Percentiles rank a stretch among this genome's conserved stretches.
These are phyloP conservation scores for Chernovozyma sophiae-reginae DNA, from an alignment of 1,139 yeast species.

Conservation along the genomic window DNA sequence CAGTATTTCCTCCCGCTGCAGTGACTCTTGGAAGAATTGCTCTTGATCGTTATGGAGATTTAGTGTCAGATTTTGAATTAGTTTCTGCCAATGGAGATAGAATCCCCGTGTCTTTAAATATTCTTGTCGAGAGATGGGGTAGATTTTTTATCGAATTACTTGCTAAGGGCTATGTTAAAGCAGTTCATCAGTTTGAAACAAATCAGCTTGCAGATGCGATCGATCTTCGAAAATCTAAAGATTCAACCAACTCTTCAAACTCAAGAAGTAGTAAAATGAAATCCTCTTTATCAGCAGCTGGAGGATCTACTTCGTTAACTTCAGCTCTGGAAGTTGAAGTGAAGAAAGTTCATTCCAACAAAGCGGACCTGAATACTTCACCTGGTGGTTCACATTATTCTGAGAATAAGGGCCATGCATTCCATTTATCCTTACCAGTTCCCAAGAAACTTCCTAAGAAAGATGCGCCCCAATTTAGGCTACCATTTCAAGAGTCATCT, in stretches of 20 bases:
- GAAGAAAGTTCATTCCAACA: too few species aligned
- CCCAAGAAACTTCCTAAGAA: slow-evolving; percentile 21
- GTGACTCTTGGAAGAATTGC: slow-evolving; percentile 74
- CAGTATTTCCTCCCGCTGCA: slow-evolving; percentile 72
- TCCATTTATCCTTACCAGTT: slow-evolving; percentile 22
- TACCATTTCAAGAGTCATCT: slow-evolving; percentile 56
- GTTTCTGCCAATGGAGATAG: slow-evolving; percentile 64
- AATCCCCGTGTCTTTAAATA: slow-evolving; percentile 54
- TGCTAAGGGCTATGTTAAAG: slow-evolving; percentile 59
- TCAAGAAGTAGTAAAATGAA: not conserved
- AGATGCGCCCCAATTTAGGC: slow-evolving; percentile 50
- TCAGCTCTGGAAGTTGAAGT: not conserved
- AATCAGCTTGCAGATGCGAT: slow-evolving; percentile 18
- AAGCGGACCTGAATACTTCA: too few species aligned
- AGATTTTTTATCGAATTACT: slow-evolving; percentile 57
- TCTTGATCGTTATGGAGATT: slow-evolving; percentile 59
- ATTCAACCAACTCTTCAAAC: not conserved
- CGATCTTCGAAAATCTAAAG: slow-evolving; percentile 4
- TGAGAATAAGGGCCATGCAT: slow-evolving; percentile 5
- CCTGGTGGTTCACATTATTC: too few species aligned
- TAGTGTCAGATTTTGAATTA: slow-evolving; percentile 67
- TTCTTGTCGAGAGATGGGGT: slow-evolving; percentile 74
- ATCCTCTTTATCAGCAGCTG: not conserved
- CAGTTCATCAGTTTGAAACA: slow-evolving; percentile 46
- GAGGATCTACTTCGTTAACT: too few species aligned